Conservation (phyloP, 2,329 filamentous ascomycete genomes). For the Penicillium sp. region DNA sequence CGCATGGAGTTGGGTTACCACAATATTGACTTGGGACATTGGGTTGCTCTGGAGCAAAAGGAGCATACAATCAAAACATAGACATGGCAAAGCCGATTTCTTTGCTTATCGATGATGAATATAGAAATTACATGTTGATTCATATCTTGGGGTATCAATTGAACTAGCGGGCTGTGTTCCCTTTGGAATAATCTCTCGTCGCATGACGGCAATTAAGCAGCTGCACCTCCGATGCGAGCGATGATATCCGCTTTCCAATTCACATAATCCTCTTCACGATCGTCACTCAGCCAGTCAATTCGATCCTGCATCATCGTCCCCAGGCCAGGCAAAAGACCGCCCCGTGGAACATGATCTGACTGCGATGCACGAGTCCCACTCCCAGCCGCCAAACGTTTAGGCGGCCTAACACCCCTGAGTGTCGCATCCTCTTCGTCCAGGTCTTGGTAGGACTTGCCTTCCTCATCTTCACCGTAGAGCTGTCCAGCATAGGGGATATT, state of each 20-base stretch:
- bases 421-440: slow-evolving; percentile 33
- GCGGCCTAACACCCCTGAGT: slow-evolving; percentile 21
- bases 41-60: slow-evolving; percentile 1
- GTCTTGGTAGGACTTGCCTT: slow-evolving; percentile 36
- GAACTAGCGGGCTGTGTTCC: slow-evolving; percentile 6
- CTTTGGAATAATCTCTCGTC: not conserved
- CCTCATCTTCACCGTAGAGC: slow-evolving; percentile 36
- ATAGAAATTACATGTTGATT: not conserved
- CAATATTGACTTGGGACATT: not conserved
- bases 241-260: slow-evolving; percentile 48
- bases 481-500: slow-evolving; percentile 50
- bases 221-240: slow-evolving; percentile 34
- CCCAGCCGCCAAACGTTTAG: slow-evolving; percentile 28
- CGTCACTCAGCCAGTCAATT: slow-evolving; percentile 49
- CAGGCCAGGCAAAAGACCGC: slow-evolving; percentile 47
- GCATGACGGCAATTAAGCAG: slow-evolving; percentile 13
- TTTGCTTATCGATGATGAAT: not conserved
- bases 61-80: not conserved
- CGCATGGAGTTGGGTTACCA: slow-evolving; percentile 5
- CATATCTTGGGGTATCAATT: slow-evolving; percentile 25
- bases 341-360: slow-evolving; percentile 24
- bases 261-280: slow-evolving; percentile 43
- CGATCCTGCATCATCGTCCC: slow-evolving; percentile 54
- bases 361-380: slow-evolving; percentile 15
- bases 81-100: not conserved